phyloP scores from a whole-genome alignment of 495 filamentous ascomycete species.

The Hypoxylon rickii region DNA sequence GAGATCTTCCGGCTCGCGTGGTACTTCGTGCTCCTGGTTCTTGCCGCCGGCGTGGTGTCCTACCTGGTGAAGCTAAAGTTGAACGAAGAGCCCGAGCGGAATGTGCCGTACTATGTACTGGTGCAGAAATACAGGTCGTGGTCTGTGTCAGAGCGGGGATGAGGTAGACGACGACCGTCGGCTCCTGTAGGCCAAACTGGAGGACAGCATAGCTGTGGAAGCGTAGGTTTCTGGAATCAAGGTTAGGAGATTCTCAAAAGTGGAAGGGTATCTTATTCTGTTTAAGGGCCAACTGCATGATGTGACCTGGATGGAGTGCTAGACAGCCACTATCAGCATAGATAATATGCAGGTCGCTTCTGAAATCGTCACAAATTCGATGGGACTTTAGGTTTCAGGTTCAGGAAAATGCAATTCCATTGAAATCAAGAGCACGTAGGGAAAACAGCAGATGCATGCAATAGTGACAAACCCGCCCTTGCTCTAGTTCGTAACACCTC shows the following conservation, averaged over 20 bases:
- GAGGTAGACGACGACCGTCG: not conserved
- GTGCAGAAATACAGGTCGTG: not conserved
- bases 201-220: no score
- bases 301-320: not conserved
- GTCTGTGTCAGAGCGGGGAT: conserved; percentile 8
- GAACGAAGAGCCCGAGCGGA: not conserved
- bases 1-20: not conserved
- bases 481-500: conserved; percentile 36
- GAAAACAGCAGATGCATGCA: conserved; percentile 34
- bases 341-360: not conserved
- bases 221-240: not conserved
- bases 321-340: conserved; percentile 3
- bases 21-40: not conserved
- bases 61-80: not conserved
- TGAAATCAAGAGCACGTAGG: conserved; percentile 12
- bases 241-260: not conserved
- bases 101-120: not conserved
- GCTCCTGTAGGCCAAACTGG: no score
- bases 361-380: conserved; percentile 7
- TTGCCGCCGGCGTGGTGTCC: not conserved
- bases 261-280: not conserved
- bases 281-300: not conserved
- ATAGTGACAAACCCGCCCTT: conserved; percentile 36
- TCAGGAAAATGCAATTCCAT: conserved; percentile 26
- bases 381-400: not conserved